These are phyloP conservation scores for Crithidia expoeki DNA, from an alignment of 208 protist species.

Conservation along the genomic window DNA sequence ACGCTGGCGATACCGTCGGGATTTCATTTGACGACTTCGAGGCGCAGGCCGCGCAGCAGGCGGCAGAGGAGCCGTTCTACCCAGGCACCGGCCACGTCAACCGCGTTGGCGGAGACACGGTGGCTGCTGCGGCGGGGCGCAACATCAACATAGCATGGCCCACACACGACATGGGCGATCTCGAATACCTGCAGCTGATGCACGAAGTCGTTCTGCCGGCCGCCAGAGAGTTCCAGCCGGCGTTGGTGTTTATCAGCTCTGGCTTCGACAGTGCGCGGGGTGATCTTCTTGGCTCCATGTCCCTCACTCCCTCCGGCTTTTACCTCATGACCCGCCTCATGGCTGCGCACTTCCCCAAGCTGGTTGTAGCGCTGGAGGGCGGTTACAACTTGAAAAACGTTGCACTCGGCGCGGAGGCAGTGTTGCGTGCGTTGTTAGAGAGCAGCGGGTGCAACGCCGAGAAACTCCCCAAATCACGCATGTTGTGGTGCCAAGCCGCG, in stretches of 20 bases:
- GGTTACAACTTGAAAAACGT: slow-evolving; percentile 91
- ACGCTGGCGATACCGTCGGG: slow-evolving; percentile 58
- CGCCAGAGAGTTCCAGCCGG: slow-evolving; percentile 86
- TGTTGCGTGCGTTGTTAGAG: slow-evolving; percentile 79
- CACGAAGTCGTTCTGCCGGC: slow-evolving; percentile 94
- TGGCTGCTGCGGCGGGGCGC: slow-evolving; percentile 68
- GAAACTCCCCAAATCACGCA: slow-evolving; percentile 45
- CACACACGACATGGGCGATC: slow-evolving; percentile 85
- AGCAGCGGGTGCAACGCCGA: slow-evolving; percentile 14
- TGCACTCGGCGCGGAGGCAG: slow-evolving; percentile 79
- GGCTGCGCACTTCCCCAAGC: slow-evolving; percentile 34
- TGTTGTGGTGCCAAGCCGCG: slow-evolving; percentile 61
- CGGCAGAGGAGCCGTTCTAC: slow-evolving; percentile 79
- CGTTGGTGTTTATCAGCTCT: slow-evolving; percentile 93
- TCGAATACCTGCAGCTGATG: slow-evolving; percentile 94
- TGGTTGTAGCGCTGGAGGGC: slow-evolving; percentile 91
- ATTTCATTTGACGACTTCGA: slow-evolving; percentile 49
- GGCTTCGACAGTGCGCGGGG: slow-evolving; percentile 96
- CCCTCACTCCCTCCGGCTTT: slow-evolving; percentile 76
- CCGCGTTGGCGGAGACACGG: slow-evolving; percentile 60
- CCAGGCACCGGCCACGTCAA: slow-evolving; percentile 89
- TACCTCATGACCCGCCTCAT: slow-evolving; percentile 79
- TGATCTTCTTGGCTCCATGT: slow-evolving; percentile 93
- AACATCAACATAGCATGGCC: slow-evolving; percentile 96
- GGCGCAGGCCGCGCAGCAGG: not conserved